Evolutionary conservation across 2,329 filamentous ascomycete species (phyloP).

Genomic region (Aspergillus clavatus): DNA sequence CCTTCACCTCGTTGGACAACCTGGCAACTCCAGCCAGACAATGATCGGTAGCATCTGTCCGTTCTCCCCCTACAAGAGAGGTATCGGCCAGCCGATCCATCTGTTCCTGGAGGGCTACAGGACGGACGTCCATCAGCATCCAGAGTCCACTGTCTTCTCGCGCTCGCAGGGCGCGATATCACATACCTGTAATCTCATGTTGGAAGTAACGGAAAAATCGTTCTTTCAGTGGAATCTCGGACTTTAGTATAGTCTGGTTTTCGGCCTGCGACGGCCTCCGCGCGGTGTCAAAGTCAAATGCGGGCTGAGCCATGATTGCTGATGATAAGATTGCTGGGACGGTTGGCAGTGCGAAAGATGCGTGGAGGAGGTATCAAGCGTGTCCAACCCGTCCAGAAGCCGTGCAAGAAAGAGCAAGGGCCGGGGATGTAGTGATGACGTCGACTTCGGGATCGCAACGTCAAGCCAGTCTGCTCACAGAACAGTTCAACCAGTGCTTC

Average conservation of each 20-base stretch:
- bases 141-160: constrained; percentile 11
- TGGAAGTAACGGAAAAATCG: constrained; percentile 83
- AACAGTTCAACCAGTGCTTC: not conserved
- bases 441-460: constrained; percentile 15
- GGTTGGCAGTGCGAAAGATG: not conserved
- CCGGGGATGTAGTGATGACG: constrained; percentile 30
- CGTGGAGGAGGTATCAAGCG: not conserved
- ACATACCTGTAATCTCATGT: constrained; percentile 64
- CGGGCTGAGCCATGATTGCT: constrained; percentile 29
- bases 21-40: constrained; percentile 74
- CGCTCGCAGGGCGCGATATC: constrained; percentile 1
- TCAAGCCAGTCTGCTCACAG: not conserved
- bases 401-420: constrained; percentile 5
- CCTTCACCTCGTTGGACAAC: constrained; percentile 77
- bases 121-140: constrained; percentile 9
- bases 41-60: constrained; percentile 74
- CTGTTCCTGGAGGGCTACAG: constrained; percentile 66
- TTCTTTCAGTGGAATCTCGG: constrained; percentile 57
- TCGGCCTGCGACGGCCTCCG: constrained; percentile 30
- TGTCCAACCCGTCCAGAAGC: constrained; percentile 1
- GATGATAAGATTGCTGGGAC: not conserved
- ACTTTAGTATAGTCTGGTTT: constrained; percentile 30
- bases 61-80: constrained; percentile 64
- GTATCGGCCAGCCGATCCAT: constrained; percentile 64
- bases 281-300: constrained; percentile 22